Percentiles rank a stretch among this genome's conserved stretches.
phyloP scores from a whole-genome alignment of 179 eudicot genomes.

The Silene vulgaris region DNA sequence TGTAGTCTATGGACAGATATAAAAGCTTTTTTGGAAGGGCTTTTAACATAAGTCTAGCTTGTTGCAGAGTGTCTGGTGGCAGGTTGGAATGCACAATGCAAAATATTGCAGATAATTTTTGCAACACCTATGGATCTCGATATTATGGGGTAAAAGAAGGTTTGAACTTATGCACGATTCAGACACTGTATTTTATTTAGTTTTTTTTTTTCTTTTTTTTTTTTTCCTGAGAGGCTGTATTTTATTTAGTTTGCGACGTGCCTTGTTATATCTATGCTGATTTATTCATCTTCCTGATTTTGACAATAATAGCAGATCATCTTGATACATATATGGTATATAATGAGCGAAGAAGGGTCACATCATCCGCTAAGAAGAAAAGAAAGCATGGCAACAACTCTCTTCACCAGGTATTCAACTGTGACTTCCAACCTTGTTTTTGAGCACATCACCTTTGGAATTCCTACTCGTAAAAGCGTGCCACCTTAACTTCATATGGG shows the following conservation, averaged over 20 bases:
- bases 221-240: not conserved
- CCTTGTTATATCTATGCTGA: constrained; percentile 8
- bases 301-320: constrained; percentile 40
- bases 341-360: constrained; percentile 88
- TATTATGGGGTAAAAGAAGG: constrained; percentile 65
- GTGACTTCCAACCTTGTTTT: not conserved
- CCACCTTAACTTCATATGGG: not conserved
- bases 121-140: constrained; percentile 56
- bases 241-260: constrained; percentile 6
- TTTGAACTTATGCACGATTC: constrained; percentile 18
- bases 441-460: not conserved
- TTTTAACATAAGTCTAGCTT: constrained; percentile 24
- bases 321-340: constrained; percentile 87
- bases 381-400: constrained; percentile 60
- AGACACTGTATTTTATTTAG: not conserved
- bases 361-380: constrained; percentile 97
- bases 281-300: constrained; percentile 11
- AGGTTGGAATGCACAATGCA: constrained; percentile 99
- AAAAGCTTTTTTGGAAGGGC: constrained; percentile 10
- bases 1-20: constrained; percentile 3
- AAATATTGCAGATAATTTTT: constrained; percentile 83
- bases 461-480: not conserved
- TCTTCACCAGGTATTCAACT: constrained; percentile 65
- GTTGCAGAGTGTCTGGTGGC: constrained; percentile 76
- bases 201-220: not conserved